Base-by-base conservation (phyloP, 176 grass and related monocot genomes). In the Bonia amplexicaulis region DNA sequence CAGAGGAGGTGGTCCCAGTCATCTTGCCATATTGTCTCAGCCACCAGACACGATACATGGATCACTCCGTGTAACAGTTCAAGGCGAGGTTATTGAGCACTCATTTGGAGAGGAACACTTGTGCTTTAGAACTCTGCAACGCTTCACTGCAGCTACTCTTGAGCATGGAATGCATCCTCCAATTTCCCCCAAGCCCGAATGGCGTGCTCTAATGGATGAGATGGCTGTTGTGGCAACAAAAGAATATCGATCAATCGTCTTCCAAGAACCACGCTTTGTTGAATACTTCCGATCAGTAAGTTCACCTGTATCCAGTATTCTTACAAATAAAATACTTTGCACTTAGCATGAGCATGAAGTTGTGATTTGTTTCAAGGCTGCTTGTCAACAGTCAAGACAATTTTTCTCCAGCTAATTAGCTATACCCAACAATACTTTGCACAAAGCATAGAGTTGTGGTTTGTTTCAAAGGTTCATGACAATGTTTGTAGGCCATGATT, bases 161-260 rank as follows among this genome's bases (percentile, higher is more conserved):
- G 96, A 98, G 61, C 96, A 98, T 89, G 96, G 96, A 45, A 98
- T 98, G 93, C 93, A 89, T 79, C 96, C 96, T 82, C 96, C 93
- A 17, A 91, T 95, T 80, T 90, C 96, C 40, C 96, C 96, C 3
- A 98, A 92, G 73, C 93, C 91, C 17, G 91, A 98, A 82, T 98
- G 96, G 96, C 91, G 93, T 79, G 89, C 85, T 42, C 29, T 98
- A 73, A 91, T 98, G 96, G 96, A 98, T 77, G 91, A 98, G 84
- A 95, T 98, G 93, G 93, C 93, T 33, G 64, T 92, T 39, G 91
- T 89, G 57, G 91, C 96, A 79, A 95, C 96, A 66, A 73, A 93
- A 25, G 93, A 93, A 74, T 98, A 98, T 84, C 89, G 91, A 72
- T 93, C 96, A 12, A 93, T 98, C 15, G 93, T 98, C 77, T 98